Evolutionary conservation across 306 rosid genomes (phyloP).

Genomic region (Glycyrrhiza uralensis): DNA sequence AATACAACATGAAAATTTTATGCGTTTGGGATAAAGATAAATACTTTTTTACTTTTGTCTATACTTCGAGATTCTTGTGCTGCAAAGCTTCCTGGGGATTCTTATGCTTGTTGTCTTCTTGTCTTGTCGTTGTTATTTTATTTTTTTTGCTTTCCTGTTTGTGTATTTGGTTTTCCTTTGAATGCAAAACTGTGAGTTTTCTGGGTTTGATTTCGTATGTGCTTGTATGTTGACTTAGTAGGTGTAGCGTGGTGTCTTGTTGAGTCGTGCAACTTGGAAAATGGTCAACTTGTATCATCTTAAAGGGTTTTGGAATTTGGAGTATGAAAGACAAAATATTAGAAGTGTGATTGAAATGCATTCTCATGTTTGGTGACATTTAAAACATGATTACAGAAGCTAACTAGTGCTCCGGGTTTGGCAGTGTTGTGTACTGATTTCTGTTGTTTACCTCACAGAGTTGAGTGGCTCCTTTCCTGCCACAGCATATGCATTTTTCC

Average conservation of each 20-base stretch:
- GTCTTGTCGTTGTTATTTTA: too few relatives aligned
- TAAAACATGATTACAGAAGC: background rate
- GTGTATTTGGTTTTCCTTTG: background rate
- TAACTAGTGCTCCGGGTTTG: background rate
- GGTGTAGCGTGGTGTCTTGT: conserved; percentile 12
- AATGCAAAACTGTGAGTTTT: background rate
- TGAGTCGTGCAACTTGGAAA: conserved; percentile 7
- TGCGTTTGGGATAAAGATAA: too few relatives aligned
- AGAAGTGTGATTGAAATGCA: background rate
- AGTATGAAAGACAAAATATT: background rate
- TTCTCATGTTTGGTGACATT: conserved; percentile 1
- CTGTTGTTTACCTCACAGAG: background rate
- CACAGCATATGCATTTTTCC: background rate
- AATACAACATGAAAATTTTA: too few relatives aligned
- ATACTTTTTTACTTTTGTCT: background rate
- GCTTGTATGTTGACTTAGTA: background rate
- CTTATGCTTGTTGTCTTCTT: background rate
- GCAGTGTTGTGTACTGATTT: background rate
- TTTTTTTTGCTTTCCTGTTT: background rate
- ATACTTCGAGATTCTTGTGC: background rate
- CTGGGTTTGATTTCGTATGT: background rate
- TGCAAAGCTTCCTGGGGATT: background rate
- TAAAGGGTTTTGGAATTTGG: conserved; percentile 14
- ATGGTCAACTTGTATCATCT: background rate
- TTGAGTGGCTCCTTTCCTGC: background rate